Evolutionary conservation across 345 rosid genomes (phyloP), one percentile per base, ranked within the genome.

Genomic region (Isatis tinctoria): DNA sequence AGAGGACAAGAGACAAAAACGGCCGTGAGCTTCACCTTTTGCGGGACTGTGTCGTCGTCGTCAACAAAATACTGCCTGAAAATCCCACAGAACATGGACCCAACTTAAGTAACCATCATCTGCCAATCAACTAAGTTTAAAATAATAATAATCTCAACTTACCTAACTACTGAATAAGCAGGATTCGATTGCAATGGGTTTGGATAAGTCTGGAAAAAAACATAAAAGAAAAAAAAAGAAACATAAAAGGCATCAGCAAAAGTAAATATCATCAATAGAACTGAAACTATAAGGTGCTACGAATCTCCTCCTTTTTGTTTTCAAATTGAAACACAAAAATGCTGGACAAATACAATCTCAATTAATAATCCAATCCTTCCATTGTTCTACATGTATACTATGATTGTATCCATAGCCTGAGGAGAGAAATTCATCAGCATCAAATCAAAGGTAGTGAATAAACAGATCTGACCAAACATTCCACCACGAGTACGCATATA

Each of bases 1-100:
- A 69, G 67, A 35, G 36, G 16, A 37, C 48, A 47, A 67, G 12
- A 37, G 17, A 4, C 26, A 37, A 26, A 44, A 10, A 28, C 27
- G 35, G 39, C n/a, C 2, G 33, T 4, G 77, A 74, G 18, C 10
- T 45, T 77, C 54, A 91, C 98, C 93, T 84, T 88, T 67, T 88
- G 84, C 5, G 88, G 81, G 9, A 90, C 93, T 3, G 95, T 81
- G 37, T 94, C 96, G 77, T 90, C 96, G 56, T 27, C 83, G 49
- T 91, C 33, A 56, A 94, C 95, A 69, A 94, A 91, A 60, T 90
- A 88, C 75, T 94, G 97, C 89, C 98, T 91, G 91, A 44, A 80
- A 57, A 8, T 17, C 10, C 30, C 40, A 18, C 12, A 78, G 35
- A 58, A 22, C 65, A 67, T 37, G 17, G 14, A 67, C 58, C 20